These are phyloP conservation scores for Corynascus novoguineensis DNA, from an alignment of 495 filamentous ascomycete genomes.

Conservation along the genomic window DNA sequence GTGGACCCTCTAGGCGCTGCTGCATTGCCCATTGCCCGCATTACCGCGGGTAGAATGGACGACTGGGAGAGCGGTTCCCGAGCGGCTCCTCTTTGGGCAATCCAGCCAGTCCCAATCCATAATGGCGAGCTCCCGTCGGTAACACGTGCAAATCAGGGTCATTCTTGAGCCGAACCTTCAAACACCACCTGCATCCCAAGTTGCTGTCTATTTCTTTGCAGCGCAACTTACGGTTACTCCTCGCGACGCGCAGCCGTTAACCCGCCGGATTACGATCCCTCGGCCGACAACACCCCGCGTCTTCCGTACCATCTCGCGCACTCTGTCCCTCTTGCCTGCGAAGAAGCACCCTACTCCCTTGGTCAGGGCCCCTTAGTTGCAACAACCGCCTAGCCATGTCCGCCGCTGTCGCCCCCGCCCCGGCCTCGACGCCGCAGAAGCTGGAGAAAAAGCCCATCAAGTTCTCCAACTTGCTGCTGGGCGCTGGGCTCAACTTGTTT, in stretches of 20 bases:
- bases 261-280: neutral
- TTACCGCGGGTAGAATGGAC: conserved; percentile 18
- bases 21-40: conserved; percentile 6
- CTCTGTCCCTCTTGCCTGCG: conserved; percentile 41
- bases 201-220: neutral
- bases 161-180: conserved; percentile 6
- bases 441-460: conserved; percentile 99
- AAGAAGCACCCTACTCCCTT: conserved; percentile 85
- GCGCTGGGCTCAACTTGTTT: conserved; percentile 95
- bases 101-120: conserved; percentile 4
- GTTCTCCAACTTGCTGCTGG: conserved; percentile 97
- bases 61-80: neutral
- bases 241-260: neutral
- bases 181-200: neutral
- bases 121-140: conserved; percentile 22
- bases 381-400: conserved; percentile 51
- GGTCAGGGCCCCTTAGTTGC: conserved; percentile 75
- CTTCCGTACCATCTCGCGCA: conserved; percentile 9
- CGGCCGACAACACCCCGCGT: conserved; percentile 3
- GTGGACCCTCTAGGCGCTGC: conserved; percentile 12
- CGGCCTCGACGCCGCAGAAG: conserved; percentile 48
- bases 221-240: conserved; percentile 2
- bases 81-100: conserved; percentile 10
- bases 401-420: conserved; percentile 49
- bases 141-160: conserved; percentile 34